Base-by-base conservation (phyloP, 495 filamentous ascomycete species). In the Cercophora sp. region DNA sequence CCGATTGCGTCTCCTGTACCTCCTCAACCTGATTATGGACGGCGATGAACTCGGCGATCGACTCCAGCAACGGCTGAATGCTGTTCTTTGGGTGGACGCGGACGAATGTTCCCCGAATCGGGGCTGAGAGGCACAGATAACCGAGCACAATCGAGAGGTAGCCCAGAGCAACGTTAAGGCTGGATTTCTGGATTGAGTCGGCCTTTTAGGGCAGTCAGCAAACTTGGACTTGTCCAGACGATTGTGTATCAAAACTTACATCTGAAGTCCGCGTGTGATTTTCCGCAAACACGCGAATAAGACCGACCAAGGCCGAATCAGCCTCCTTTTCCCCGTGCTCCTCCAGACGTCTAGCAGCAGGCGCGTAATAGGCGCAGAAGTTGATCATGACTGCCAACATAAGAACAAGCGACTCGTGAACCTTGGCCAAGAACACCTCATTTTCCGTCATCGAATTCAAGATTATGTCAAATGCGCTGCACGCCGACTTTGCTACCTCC, bases 321-420 rank as follows among this genome's bases (percentile, higher is more conserved):
- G 49, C 11, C 39, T 18, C 62, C 10, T 55, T 55, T 42, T 62
- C 63, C 18, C 20, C 11, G 13, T 22, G 19, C 20, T 25, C 19
- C 26, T 68, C 70, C 40, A 76, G 61, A 18, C 59, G 55, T 27
- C 66, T 60, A 9, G 66, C 71, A 9, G 82, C 80, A 31, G 65
- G 59, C 27, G 83, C 72, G 47, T 82, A 87, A 57, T 85, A 83
- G 60, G 96, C 92, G 15, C 85, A 84, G 54, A 97, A 78, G 63
- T 98, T 98, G 61, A 93, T 95, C 63, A 96, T 80, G 47, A 86
- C 82, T 0, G 91, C 94, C 27, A 96, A 70, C 37, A 85, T 79
- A 50, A 96, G 74, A 43, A 96, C 83, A 16, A 96, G 78, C 19
- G 78, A 77, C 54, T 96, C 86, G 19, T 91, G 67, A 1, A 70